These are phyloP conservation scores for Voacanga thouarsii DNA, from an alignment of 257 asterid genomes.

Conservation along the genomic window DNA sequence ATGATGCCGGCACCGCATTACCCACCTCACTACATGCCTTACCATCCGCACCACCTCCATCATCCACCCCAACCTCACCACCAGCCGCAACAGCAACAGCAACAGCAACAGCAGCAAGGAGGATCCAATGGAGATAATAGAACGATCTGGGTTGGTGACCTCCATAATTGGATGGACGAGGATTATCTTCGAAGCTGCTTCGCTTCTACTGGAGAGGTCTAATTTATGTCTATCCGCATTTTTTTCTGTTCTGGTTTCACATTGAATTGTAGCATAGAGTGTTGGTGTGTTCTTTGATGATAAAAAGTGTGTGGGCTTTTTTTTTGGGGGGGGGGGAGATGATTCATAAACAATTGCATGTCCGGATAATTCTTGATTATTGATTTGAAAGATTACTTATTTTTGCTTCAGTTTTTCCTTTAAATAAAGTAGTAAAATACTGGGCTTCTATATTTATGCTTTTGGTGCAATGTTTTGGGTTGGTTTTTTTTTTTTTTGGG, in stretches of 20 bases:
- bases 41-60: conserved; percentile 45
- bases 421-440: not conserved
- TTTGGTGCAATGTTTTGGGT: not conserved
- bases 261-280: not conserved
- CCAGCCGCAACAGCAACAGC: conserved; percentile 34
- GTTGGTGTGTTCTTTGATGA: not conserved
- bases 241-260: not conserved
- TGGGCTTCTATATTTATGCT: not conserved
- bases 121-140: conserved; percentile 78
- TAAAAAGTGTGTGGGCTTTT: too few species aligned
- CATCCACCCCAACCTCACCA: conserved; percentile 24
- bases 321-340: not conserved
- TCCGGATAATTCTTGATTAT: not conserved
- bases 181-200: conserved; percentile 93
- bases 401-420: not conserved
- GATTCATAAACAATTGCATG: conserved; percentile 1
- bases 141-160: conserved; percentile 98
- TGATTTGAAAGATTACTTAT: not conserved
- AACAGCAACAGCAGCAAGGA: conserved; percentile 36
- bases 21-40: conserved; percentile 67
- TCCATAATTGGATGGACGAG: conserved; percentile 95
- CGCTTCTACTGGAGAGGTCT: conserved; percentile 83
- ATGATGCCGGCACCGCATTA: conserved; percentile 67
- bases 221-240: not conserved
- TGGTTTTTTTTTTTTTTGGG: not conserved